Evolutionary conservation across 352 stramenopile genomes (phyloP), one percentile per base, ranked within the genome.

Genomic region (Phytopythium litorale): DNA sequence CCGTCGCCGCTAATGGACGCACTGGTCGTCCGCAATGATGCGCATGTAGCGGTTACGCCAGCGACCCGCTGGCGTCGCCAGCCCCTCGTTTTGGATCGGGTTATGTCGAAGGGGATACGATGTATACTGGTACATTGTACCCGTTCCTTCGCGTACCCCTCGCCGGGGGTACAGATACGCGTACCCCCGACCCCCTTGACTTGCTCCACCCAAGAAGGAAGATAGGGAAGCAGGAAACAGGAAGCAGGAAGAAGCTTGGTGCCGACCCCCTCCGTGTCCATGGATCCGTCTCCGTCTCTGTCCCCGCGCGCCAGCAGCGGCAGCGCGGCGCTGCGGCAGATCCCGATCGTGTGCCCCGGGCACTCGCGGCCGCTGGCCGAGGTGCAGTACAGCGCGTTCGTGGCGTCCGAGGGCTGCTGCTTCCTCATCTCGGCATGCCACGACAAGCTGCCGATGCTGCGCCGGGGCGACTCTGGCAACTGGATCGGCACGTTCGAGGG

Each of bases 401-500:
- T 71, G 51, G 83, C 75, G 37, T 45, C 60, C 58, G 73, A 84
- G 56, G 71, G 71, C 45, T 72, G 71, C 52, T 86, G 76, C 61
- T 86, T 94, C 55, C 74, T 94, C 25, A 78, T 94, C 67, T 94
- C 86, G 21, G 86, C 83, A 19, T 94, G 86, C 66, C 86, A 94
- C 60, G 88, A 97, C 73, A 96, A 96, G 68, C 75, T 88, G 46
- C 89, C 88, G 38, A 96, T 96, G 88, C 74, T 97, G 52, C 85
- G 89, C 4, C 85, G 84, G 54, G 87, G 73, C 9, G 76, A 81
- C 49, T 86, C 88, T 30, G 89, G 89, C 55, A 81, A 97, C 72
- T 99, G 97, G 97, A 99, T 99, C 65, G 97, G 97, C 52, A 99
- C 96, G 8, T 99, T 98, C 59, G 77, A 92, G 30, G 97, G 97